phyloP scores from a whole-genome alignment of 257 asterid species.

The Striga asiatica region DNA sequence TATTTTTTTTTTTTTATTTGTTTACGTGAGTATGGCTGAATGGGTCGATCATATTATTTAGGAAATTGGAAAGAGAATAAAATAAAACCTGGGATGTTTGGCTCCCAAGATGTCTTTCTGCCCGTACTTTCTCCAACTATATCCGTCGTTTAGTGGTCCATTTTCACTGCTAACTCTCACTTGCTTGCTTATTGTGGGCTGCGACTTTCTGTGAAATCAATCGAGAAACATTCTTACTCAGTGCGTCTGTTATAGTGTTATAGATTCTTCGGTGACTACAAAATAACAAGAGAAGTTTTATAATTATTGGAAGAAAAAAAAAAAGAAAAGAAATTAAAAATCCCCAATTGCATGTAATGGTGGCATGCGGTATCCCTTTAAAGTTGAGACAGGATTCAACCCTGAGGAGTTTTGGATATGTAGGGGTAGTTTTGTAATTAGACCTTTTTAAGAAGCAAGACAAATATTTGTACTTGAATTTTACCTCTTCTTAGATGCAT shows the following conservation, averaged over 20 bases:
- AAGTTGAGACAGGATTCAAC: background rate
- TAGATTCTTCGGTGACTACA: background rate
- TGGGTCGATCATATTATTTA: background rate
- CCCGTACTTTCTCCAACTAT: constrained; percentile 83
- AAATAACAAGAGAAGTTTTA: no score
- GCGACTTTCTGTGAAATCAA: constrained; percentile 47
- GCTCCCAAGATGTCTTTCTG: constrained; percentile 52
- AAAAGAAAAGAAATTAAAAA: no score
- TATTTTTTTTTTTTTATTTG: background rate
- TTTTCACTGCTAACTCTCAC: constrained; percentile 43
- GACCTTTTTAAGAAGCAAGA: background rate
- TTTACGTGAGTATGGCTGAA: background rate
- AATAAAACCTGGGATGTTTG: constrained; percentile 35
- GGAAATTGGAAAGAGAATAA: background rate
- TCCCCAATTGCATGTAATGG: no score
- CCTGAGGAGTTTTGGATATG: background rate
- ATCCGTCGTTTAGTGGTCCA: constrained; percentile 65
- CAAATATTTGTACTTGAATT: no score
- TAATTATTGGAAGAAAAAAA: no score
- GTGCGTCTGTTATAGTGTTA: background rate
- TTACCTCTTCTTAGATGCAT: constrained; percentile 61
- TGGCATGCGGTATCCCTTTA: no score
- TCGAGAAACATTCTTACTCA: background rate
- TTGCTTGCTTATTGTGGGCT: constrained; percentile 65
- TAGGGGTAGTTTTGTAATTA: background rate